Evolutionary conservation across 441 rosid genomes (phyloP).

Genomic region (Bruguiera hainesii): DNA sequence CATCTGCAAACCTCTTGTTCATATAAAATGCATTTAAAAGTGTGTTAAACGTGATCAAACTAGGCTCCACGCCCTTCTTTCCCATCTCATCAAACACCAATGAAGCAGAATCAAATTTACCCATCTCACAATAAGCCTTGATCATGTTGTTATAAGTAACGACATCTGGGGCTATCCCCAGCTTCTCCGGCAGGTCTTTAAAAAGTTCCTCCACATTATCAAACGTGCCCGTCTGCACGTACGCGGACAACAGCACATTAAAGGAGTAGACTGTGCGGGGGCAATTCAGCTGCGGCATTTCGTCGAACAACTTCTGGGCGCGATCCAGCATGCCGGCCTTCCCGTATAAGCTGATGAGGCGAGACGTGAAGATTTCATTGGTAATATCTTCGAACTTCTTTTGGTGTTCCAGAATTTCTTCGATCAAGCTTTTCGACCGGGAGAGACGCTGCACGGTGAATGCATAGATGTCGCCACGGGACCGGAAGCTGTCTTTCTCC

Average conservation of each 20-base stretch:
- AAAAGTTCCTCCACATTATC: slow-evolving; percentile 39
- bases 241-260: slow-evolving; percentile 56
- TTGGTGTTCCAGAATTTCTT: slow-evolving; percentile 54
- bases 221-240: slow-evolving; percentile 47
- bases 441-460: slow-evolving; percentile 51
- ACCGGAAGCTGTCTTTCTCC: slow-evolving; percentile 37
- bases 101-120: slow-evolving; percentile 35
- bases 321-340: slow-evolving; percentile 38
- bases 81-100: slow-evolving; percentile 49
- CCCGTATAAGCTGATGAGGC: slow-evolving; percentile 38
- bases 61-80: slow-evolving; percentile 43
- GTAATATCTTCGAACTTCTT: slow-evolving; percentile 44
- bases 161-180: slow-evolving; percentile 43
- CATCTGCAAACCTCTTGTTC: slow-evolving; percentile 29
- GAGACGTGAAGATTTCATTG: slow-evolving; percentile 40
- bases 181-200: slow-evolving; percentile 39
- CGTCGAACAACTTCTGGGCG: slow-evolving; percentile 48
- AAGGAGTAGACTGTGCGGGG: slow-evolving; percentile 49
- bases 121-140: slow-evolving; percentile 51
- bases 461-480: slow-evolving; percentile 31
- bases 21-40: slow-evolving; percentile 38
- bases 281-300: slow-evolving; percentile 50
- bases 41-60: slow-evolving; percentile 48
- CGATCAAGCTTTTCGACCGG: slow-evolving; percentile 37
- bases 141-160: slow-evolving; percentile 51